A percentile compares a stretch with the other conserved stretches of the same genome.
These are phyloP conservation scores for Lithocarpus polystachyus DNA, from an alignment of 306 rosid species.

Conservation along the genomic window DNA sequence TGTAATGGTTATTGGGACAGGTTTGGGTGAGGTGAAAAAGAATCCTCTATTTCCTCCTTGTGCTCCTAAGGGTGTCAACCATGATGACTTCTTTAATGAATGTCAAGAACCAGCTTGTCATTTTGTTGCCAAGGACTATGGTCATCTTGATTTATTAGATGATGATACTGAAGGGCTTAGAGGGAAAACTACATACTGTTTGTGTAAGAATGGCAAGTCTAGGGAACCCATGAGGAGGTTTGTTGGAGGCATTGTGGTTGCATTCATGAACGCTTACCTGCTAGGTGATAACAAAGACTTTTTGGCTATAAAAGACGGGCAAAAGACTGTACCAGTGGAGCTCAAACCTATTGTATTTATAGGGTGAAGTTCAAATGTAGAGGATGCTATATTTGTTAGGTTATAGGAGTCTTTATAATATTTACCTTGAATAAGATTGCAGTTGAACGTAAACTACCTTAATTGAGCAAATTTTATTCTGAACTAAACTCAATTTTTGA, in stretches of 20 bases:
- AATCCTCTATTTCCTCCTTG: conserved; percentile 69
- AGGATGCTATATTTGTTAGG: background rate
- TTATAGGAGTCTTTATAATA: too few relatives aligned
- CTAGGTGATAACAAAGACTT: conserved; percentile 44
- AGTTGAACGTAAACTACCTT: too few relatives aligned
- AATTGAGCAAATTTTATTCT: too few relatives aligned
- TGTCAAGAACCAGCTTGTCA: conserved; percentile 58
- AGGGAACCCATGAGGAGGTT: conserved; percentile 87
- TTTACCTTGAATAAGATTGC: too few relatives aligned
- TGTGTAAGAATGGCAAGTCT: conserved; percentile 70
- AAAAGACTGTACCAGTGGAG: conserved; percentile 42
- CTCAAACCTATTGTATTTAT: conserved; percentile 34
- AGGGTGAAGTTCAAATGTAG: conserved; percentile 21
- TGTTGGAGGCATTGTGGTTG: conserved; percentile 75
- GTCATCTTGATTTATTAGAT: conserved; percentile 78
- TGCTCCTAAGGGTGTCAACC: conserved; percentile 81
- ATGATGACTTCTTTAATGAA: conserved; percentile 64
- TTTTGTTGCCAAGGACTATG: conserved; percentile 67
- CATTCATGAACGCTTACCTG: conserved; percentile 69
- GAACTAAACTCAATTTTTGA: too few relatives aligned
- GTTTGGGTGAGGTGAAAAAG: conserved; percentile 57
- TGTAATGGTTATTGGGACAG: conserved; percentile 63
- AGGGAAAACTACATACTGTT: conserved; percentile 53
- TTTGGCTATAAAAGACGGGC: conserved; percentile 42
- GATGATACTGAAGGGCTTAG: conserved; percentile 72